phyloP scores from a whole-genome alignment of 768 basidiomycete species.

The Boletus edulis region DNA sequence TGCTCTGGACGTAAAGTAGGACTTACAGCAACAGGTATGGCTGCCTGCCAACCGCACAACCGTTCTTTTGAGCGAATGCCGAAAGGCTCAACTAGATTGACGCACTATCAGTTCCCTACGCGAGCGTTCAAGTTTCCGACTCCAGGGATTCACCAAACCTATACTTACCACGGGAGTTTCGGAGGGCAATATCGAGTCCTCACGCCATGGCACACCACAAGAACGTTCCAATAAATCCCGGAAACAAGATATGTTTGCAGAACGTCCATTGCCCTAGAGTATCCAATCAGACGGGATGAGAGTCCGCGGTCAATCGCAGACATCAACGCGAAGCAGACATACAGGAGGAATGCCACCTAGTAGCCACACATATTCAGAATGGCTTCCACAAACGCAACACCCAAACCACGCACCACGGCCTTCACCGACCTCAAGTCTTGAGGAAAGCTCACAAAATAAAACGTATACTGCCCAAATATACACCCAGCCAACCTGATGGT shows the following conservation, averaged over 20 bases:
- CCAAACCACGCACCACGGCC: background rate
- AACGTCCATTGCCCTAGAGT: background rate
- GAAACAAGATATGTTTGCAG: background rate
- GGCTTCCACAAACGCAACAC: too few species aligned
- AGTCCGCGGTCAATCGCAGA: background rate
- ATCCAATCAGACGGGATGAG: background rate
- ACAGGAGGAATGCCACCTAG: slow-evolving; percentile 4
- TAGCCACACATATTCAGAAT: background rate
- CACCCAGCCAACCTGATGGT: slow-evolving; percentile 9
- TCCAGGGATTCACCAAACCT: background rate
- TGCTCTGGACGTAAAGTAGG: too few species aligned
- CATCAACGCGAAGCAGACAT: background rate
- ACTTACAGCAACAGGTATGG: background rate
- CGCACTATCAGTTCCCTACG: slow-evolving; percentile 5
- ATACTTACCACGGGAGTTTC: slow-evolving; percentile 1
- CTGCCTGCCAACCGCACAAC: background rate
- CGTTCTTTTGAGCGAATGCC: background rate
- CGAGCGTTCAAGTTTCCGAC: background rate
- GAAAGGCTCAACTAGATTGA: background rate
- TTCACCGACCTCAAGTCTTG: slow-evolving; percentile 7
- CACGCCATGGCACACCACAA: slow-evolving; percentile 1
- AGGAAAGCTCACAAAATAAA: slow-evolving; percentile 10
- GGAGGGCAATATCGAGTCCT: background rate
- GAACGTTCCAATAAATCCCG: background rate
- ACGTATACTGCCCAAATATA: slow-evolving; percentile 5